These are phyloP conservation scores for Aureobasidium vineae DNA, from an alignment of 2,329 filamentous ascomycete species.

Conservation along the genomic window DNA sequence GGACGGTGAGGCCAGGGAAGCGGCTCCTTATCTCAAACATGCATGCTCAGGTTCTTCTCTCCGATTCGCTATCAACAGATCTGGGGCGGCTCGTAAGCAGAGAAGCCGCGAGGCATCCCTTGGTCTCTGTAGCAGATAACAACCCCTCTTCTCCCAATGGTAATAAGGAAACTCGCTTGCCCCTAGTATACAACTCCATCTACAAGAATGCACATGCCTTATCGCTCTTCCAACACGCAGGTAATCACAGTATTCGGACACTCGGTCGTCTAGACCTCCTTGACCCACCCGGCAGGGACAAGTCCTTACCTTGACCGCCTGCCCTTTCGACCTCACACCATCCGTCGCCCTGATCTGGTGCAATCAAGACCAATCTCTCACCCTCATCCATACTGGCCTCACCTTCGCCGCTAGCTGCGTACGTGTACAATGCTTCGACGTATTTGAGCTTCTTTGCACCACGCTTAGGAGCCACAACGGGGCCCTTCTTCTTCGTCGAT, in stretches of 20 bases:
- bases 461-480: constrained; percentile 83
- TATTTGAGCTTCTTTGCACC: constrained; percentile 68
- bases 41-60: background rate
- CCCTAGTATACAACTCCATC: constrained; percentile 22
- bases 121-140: background rate
- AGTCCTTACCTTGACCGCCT: constrained; percentile 74
- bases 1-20: background rate
- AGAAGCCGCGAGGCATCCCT: background rate
- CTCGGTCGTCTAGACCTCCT: constrained; percentile 54
- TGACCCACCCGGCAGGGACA: constrained; percentile 91
- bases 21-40: constrained; percentile 10
- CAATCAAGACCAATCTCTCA: constrained; percentile 86
- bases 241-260: background rate
- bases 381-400: constrained; percentile 92
- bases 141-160: background rate
- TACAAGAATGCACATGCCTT: constrained; percentile 5
- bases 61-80: constrained; percentile 6
- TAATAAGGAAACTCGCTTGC: background rate
- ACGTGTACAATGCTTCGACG: constrained; percentile 90
- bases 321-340: constrained; percentile 93
- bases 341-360: constrained; percentile 84
- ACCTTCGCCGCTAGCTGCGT: constrained; percentile 76
- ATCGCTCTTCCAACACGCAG: background rate
- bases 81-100: background rate
- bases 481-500: constrained; percentile 75